Evolutionary conservation across 1,284 basidiomycete species (phyloP), one percentile per base, ranked within the genome.

Genomic region (Trichosporon coremiiforme): DNA sequence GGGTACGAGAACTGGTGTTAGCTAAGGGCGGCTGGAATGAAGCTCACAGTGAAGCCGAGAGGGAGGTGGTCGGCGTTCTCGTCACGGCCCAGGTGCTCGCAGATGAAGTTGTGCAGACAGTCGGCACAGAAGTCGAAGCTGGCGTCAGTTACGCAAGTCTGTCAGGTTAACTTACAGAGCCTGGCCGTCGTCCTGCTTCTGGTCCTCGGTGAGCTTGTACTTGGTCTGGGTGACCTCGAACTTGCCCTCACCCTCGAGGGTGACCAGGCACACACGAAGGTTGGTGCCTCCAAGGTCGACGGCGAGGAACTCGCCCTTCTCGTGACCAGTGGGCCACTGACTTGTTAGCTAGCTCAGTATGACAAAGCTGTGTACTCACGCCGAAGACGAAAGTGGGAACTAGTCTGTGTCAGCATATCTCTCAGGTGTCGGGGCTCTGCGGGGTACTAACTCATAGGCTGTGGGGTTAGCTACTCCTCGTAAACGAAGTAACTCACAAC

Each of bases 191-290:
- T 91, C 92, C 75, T 97, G 95, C 85, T 99, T 99, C 84, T 99
- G 96, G 79, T 98, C 97, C 79, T 99, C 96, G 1, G 93, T 91
- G 67, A 99, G 88, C 70, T 95, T 91, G 85, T 98, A 98, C 85
- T 99, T 99, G 66, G 94, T 92, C 81, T 99, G 96, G 0, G 94
- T 96, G 78, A 99, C 92, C 85, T 98, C 95, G 83, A 98, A 99
- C 86, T 96, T 94, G 73, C 96, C 95, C 8, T 90, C 87, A 29
- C 96, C 96, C 77, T 92, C 89, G 15, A 99, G 87, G 22, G 90
- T 92, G 68, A 99, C 96, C 71, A 98, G 91, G 84, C 96, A 99
- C 67, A 98, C 96, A 67, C 96, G 94, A 45, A 99, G 87, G 82
- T 99, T 99, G 64, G 97, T 99, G 65, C 95, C 95, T 73, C 95